A percentile compares a stretch with the other conserved stretches of the same genome.
These are phyloP conservation scores for Tuber umbilicatum DNA, from an alignment of 495 filamentous ascomycete genomes.

Conservation along the genomic window DNA sequence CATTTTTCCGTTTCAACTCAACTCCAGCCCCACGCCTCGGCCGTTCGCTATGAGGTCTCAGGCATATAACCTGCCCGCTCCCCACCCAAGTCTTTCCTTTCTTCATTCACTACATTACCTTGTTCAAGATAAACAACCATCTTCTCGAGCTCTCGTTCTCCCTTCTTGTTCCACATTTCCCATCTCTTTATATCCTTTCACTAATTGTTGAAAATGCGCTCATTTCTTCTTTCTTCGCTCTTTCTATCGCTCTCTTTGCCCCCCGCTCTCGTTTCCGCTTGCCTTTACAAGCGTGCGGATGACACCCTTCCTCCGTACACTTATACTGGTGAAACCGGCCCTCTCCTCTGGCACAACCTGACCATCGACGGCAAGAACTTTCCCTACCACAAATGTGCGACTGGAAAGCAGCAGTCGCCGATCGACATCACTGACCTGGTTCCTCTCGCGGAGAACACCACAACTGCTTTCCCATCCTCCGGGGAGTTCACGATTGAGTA, in stretches of 20 bases:
- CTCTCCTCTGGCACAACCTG: slow-evolving; percentile 55
- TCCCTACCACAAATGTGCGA: slow-evolving; percentile 45
- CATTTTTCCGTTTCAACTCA: background rate
- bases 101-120: background rate
- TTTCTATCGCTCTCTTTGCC: slow-evolving; percentile 21
- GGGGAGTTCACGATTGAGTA: slow-evolving; percentile 21
- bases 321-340: slow-evolving; percentile 51
- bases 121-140: background rate
- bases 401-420: slow-evolving; percentile 56
- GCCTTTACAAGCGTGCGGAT: slow-evolving; percentile 38
- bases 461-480: slow-evolving; percentile 10
- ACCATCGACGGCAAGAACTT: slow-evolving; percentile 43
- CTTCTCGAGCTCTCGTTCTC: background rate
- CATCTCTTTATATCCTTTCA: background rate
- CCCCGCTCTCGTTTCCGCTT: slow-evolving; percentile 23
- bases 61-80: background rate
- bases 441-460: slow-evolving; percentile 31
- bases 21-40: background rate
- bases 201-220: slow-evolving; percentile 12
- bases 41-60: background rate
- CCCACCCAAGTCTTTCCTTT: background rate
- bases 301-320: slow-evolving; percentile 44
- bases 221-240: slow-evolving; percentile 18
- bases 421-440: slow-evolving; percentile 51
- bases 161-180: background rate